Evolutionary conservation across 306 rosid species (phyloP).

Genomic region (Abrus precatorius): DNA sequence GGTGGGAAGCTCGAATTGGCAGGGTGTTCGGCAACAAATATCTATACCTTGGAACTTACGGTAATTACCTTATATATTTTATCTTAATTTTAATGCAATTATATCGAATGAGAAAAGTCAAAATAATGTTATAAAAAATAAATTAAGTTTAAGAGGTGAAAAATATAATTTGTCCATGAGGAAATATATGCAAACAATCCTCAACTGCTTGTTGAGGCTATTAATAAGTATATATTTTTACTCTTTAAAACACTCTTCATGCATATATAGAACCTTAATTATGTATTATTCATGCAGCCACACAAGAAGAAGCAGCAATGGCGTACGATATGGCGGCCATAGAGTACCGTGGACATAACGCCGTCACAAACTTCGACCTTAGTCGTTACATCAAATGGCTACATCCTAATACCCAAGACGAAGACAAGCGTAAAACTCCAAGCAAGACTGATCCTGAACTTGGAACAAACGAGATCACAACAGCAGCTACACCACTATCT

Average conservation of each 20-base stretch:
- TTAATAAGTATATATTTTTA: too few species aligned
- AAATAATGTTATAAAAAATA: too few species aligned
- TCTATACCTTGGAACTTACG: conserved; percentile 85
- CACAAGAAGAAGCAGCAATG: conserved; percentile 91
- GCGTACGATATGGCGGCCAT: conserved; percentile 92
- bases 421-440: conserved; percentile 4
- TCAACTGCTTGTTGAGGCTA: conserved; percentile 68
- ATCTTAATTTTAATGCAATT: too few species aligned
- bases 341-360: conserved; percentile 86
- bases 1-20: conserved; percentile 93
- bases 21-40: conserved; percentile 86
- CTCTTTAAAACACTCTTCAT: too few species aligned
- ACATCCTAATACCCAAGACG: conserved; percentile 56
- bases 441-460: not conserved
- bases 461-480: too few species aligned
- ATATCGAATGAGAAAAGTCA: too few species aligned
- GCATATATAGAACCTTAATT: too few species aligned
- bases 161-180: too few species aligned
- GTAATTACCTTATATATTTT: conserved; percentile 39
- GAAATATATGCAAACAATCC: conserved; percentile 56
- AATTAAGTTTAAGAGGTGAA: too few species aligned
- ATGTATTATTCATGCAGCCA: conserved; percentile 54
- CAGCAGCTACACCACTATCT: too few species aligned
- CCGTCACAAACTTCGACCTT: conserved; percentile 90
- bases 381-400: conserved; percentile 72